phyloP scores from a whole-genome alignment of 345 rosid species.

The Carallia brachiata region DNA sequence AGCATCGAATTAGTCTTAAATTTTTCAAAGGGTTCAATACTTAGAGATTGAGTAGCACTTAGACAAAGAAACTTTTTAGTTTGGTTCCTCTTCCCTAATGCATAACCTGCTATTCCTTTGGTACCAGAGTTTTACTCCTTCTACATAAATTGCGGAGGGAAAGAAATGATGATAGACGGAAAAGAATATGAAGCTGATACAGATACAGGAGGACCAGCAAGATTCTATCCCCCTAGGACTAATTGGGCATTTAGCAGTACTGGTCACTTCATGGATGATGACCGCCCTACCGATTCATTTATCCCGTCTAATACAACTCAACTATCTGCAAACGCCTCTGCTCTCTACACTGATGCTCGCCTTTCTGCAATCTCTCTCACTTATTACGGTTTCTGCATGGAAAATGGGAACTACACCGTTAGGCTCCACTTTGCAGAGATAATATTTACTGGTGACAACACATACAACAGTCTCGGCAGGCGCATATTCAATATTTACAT shows the following conservation, averaged over 20 bases:
- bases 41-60: too few species aligned
- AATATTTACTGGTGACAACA: conserved; percentile 8
- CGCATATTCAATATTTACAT: conserved; percentile 15
- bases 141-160: conserved; percentile 16
- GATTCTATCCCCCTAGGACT: neutral
- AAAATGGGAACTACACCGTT: conserved; percentile 20
- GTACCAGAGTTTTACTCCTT: conserved; percentile 7
- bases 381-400: conserved; percentile 17
- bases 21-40: too few species aligned
- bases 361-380: conserved; percentile 14
- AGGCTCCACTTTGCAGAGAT: conserved; percentile 18
- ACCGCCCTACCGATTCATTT: neutral
- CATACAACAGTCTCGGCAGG: conserved; percentile 15
- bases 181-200: conserved; percentile 4
- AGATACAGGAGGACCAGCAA: conserved; percentile 5
- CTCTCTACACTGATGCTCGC: conserved; percentile 7
- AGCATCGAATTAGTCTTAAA: too few species aligned
- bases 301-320: neutral
- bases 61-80: neutral
- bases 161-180: neutral
- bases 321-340: neutral
- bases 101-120: neutral
- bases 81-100: neutral
- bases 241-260: conserved; percentile 22
- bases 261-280: conserved; percentile 13